Conservation (phyloP, 345 rosid species). For the Arabidopsis arenosa region DNA sequence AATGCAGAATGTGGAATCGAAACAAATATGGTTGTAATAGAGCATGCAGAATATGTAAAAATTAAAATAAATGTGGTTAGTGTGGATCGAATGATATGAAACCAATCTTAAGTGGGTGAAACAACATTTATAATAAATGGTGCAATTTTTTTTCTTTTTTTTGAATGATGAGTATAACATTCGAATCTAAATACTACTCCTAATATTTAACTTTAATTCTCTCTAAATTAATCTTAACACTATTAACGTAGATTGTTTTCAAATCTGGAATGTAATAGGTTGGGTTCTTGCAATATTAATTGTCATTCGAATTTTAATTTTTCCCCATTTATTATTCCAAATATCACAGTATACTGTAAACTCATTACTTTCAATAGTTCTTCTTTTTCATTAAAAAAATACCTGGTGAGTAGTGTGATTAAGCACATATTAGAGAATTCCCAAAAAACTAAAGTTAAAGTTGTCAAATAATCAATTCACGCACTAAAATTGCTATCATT, state of each 20-base stretch:
- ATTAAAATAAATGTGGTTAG: neutral
- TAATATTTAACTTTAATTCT: too few species aligned
- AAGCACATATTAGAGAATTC: slow-evolving; percentile 12
- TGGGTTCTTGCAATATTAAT: too few species aligned
- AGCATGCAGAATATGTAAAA: neutral
- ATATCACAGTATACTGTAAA: neutral
- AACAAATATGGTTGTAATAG: neutral
- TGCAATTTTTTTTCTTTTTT: too few species aligned
- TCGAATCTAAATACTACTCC: too few species aligned
- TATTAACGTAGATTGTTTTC: too few species aligned
- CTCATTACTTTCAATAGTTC: neutral
- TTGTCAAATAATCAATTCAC: slow-evolving; percentile 2
- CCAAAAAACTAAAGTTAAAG: slow-evolving; percentile 12
- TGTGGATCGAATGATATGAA: neutral
- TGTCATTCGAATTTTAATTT: too few species aligned
- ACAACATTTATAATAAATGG: neutral
- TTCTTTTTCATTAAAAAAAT: neutral
- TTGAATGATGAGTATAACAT: too few species aligned
- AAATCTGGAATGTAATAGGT: too few species aligned
- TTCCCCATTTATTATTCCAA: neutral
- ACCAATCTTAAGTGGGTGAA: neutral
- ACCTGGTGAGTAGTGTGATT: neutral
- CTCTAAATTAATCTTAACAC: too few species aligned
- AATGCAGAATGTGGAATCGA: neutral
- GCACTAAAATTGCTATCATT: slow-evolving; percentile 28